Conservation (phyloP, 108 stramenopile species). For the Stephanodiscus minutulus region DNA sequence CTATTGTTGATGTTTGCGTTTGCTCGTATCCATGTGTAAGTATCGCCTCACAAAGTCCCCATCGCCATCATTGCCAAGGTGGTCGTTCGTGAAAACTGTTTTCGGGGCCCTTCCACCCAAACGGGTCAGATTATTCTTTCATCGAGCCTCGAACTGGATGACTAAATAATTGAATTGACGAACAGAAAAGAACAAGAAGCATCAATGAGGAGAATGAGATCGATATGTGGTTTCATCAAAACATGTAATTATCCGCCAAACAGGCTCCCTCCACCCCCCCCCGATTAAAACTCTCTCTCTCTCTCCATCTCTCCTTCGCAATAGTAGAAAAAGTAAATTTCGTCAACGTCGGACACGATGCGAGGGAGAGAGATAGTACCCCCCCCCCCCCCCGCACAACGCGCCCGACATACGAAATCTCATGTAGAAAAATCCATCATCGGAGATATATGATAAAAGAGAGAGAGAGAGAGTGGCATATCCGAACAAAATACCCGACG, state of each 20-base stretch:
- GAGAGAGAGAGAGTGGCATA: too few species aligned
- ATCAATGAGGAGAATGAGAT: not conserved
- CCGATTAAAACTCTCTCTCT: not conserved
- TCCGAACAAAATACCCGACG: too few species aligned
- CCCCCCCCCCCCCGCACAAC: too few species aligned
- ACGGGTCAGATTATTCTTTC: too few species aligned
- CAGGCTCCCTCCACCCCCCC: too few species aligned
- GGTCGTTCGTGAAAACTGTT: not conserved
- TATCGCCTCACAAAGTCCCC: too few species aligned
- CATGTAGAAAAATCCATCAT: constrained; percentile 51
- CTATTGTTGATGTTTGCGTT: too few species aligned
- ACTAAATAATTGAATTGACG: constrained; percentile 35
- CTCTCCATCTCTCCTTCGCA: constrained; percentile 35
- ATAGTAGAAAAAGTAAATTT: constrained; percentile 1
- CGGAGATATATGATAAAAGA: too few species aligned
- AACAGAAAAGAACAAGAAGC: constrained; percentile 5
- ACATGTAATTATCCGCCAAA: too few species aligned
- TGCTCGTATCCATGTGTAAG: too few species aligned
- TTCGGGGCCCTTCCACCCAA: not conserved
- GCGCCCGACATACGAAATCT: constrained; percentile 33
- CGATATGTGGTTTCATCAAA: not conserved
- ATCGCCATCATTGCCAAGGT: not conserved
- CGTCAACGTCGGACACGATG: constrained; percentile 20
- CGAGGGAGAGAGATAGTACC: not conserved
- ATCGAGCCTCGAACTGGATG: constrained; percentile 82